These are phyloP conservation scores for Xanthoceras sorbifolium DNA, from an alignment of 345 rosid species.

Conservation along the genomic window DNA sequence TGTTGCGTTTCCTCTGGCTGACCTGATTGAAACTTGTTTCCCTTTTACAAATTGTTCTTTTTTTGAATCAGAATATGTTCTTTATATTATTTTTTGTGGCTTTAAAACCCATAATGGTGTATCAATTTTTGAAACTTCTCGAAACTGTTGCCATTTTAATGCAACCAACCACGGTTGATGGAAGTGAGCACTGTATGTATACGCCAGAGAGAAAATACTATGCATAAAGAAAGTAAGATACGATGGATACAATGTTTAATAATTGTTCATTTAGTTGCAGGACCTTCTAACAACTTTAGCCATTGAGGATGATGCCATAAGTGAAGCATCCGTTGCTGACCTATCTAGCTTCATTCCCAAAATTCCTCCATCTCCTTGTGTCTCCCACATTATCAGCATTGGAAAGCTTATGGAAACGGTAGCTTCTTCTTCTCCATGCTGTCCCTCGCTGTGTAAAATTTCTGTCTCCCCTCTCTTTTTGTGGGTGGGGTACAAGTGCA, in stretches of 20 bases:
- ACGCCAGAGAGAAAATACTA: not conserved
- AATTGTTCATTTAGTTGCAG: conserved; percentile 38
- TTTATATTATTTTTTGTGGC: no score
- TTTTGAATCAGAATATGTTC: no score
- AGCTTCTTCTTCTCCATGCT: conserved; percentile 27
- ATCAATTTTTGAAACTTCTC: not conserved
- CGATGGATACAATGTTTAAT: not conserved
- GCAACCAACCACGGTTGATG: not conserved
- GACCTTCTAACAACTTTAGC: conserved; percentile 52
- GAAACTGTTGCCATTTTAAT: not conserved
- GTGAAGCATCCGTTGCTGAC: conserved; percentile 73
- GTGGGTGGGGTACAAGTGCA: not conserved
- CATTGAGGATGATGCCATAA: conserved; percentile 67
- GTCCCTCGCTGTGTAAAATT: not conserved
- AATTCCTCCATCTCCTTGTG: conserved; percentile 63
- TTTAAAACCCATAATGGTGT: not conserved
- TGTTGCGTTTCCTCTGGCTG: not conserved
- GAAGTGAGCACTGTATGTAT: not conserved
- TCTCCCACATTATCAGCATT: conserved; percentile 72
- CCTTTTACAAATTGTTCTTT: not conserved
- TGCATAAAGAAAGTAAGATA: not conserved
- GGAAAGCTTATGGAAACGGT: conserved; percentile 95
- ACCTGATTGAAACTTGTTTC: not conserved
- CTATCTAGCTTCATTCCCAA: conserved; percentile 54
- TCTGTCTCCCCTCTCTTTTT: not conserved